A percentile compares a stretch with the other conserved stretches of the same genome.
These are phyloP conservation scores for Botrytis byssoidea DNA, from an alignment of 2,329 filamentous ascomycete species.

Conservation along the genomic window DNA sequence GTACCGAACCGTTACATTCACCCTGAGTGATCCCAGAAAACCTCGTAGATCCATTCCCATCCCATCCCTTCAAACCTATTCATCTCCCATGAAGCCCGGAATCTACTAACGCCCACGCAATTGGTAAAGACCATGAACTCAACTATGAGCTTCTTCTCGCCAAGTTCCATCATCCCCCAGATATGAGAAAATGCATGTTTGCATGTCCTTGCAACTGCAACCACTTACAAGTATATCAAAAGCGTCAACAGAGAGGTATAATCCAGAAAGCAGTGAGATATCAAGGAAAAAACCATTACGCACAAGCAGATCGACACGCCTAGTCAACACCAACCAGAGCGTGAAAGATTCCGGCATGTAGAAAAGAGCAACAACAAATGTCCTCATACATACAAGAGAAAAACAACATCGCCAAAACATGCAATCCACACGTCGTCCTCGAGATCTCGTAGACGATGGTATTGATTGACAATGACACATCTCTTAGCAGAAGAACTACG, in stretches of 20 bases:
- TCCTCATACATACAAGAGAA: not conserved
- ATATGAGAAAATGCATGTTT: not conserved
- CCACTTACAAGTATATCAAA: too few species aligned
- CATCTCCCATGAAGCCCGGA: not conserved
- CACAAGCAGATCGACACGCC: not conserved
- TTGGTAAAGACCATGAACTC: not conserved
- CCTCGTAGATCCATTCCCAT: not conserved
- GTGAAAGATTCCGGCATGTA: not conserved
- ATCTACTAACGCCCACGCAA: not conserved
- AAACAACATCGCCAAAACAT: not conserved
- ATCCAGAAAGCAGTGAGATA: not conserved
- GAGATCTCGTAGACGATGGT: not conserved
- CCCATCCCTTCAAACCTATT: not conserved
- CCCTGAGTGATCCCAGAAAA: not conserved
- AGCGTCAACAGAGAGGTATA: not conserved
- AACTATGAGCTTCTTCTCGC: not conserved
- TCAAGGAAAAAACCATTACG: not conserved
- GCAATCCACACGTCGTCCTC: not conserved
- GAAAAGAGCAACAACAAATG: not conserved
- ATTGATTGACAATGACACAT: not conserved
- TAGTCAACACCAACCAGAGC: not conserved
- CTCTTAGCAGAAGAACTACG: not conserved
- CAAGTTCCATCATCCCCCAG: not conserved
- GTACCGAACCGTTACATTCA: not conserved
- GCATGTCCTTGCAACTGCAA: not conserved